These are phyloP conservation scores for Solanum rostratum DNA, from an alignment of 257 asterid genomes.

Conservation along the genomic window DNA sequence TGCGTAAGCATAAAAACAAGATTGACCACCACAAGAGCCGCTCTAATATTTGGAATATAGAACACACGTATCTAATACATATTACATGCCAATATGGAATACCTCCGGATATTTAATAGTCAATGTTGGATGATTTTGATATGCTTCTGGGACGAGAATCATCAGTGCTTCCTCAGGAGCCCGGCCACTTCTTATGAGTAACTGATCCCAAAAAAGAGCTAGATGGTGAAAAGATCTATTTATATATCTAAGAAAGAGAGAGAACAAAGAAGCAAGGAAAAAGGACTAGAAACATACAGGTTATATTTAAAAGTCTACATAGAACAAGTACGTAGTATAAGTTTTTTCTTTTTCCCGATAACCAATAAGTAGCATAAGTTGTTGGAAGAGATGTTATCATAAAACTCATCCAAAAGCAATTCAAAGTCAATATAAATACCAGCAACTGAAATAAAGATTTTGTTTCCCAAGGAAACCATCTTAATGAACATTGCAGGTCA, in stretches of 20 bases:
- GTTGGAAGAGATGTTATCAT: neutral
- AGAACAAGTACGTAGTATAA: neutral
- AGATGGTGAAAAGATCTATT: neutral
- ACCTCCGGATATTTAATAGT: conserved; percentile 95
- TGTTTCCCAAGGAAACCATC: neutral
- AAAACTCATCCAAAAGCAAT: neutral
- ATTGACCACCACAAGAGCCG: neutral
- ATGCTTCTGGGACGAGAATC: conserved; percentile 99
- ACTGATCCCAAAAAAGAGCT: conserved; percentile 26
- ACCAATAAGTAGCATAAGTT: neutral
- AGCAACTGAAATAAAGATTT: neutral
- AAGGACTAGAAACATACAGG: neutral
- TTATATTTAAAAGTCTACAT: neutral
- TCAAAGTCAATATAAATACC: neutral
- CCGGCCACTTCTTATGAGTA: conserved; percentile 95
- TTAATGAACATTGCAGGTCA: neutral
- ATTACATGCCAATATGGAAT: conserved; percentile 5
- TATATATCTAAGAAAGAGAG: neutral
- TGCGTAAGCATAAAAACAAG: neutral
- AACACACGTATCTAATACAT: neutral
- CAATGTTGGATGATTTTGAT: conserved; percentile 92
- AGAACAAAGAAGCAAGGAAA: neutral
- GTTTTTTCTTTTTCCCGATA: neutral
- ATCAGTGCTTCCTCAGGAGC: conserved; percentile 90
- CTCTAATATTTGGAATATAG: neutral